Evolutionary conservation across 257 asterid species (phyloP).

Genomic region (Gentiana straminea): DNA sequence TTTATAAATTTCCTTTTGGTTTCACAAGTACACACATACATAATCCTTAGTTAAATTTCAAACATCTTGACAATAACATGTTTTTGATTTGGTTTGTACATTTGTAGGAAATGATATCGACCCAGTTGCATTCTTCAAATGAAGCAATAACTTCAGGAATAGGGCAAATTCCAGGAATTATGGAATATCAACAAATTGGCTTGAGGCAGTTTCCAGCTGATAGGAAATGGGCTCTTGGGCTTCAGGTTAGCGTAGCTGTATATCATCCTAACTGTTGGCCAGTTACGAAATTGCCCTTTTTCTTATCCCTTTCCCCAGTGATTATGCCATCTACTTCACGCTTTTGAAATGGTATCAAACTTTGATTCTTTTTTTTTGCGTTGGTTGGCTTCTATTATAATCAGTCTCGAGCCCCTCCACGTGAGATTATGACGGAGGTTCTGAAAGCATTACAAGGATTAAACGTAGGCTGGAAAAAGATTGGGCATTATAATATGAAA

Average conservation of each 20-base stretch:
- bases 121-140: constrained; percentile 12
- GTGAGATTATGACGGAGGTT: constrained; percentile 90
- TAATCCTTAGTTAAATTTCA: too few species aligned
- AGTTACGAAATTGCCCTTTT: too few species aligned
- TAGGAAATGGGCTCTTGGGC: constrained; percentile 95
- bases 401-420: constrained; percentile 94
- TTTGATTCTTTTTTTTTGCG: constrained; percentile 7
- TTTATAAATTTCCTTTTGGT: too few species aligned
- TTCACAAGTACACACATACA: too few species aligned
- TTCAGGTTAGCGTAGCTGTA: constrained; percentile 50
- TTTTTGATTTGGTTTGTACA: not conserved
- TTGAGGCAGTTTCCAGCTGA: constrained; percentile 54
- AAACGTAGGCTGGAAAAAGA: constrained; percentile 76
- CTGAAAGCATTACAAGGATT: constrained; percentile 78
- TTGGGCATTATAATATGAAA: constrained; percentile 87
- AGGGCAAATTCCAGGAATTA: constrained; percentile 47
- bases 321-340: not conserved
- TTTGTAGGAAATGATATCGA: constrained; percentile 42
- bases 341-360: not conserved
- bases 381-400: constrained; percentile 6
- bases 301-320: not conserved
- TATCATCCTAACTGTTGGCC: not conserved
- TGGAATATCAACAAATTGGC: constrained; percentile 55
- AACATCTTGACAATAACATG: too few species aligned
- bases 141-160: constrained; percentile 30